Evolutionary conservation across 202 grass and related monocot species (phyloP), one percentile per base, ranked within the genome.

Genomic region (Carex arenaria): DNA sequence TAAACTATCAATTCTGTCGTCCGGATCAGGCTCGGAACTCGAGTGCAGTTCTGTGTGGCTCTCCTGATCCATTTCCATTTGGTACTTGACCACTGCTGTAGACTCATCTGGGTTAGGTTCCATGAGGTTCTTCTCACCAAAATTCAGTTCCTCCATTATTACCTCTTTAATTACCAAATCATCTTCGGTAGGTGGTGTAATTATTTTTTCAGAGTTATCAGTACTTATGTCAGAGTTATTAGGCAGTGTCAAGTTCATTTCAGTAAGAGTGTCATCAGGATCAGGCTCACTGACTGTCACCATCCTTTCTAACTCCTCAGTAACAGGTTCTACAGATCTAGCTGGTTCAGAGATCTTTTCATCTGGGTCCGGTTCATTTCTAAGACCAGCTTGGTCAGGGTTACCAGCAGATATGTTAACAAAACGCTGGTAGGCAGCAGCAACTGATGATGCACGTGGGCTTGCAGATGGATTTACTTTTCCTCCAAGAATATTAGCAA

Each of bases 391-490:
- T 85, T 82, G 79, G 10, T 72, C 87, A 59, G 75, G 51, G 61
- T 86, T 62, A 45, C 10, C 20, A 38, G 49, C 54, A 64, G 85
- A 83, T 87, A 84, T 69, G 83, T 85, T 80, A 68, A 89, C 63
- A 11, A 90, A 87, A 62, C 93, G 93, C 28, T 64, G 75, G 85
- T 93, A 93, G 76, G 96, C 96, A 89, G 96, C 96, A 81, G 56
- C 69, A 38, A 87, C 89, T 15, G 91, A 92, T 83, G 89, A 98
- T 13, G 60, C 78, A 82, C 60, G 91, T 32, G 85, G 86, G 84
- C 40, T 90, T 68, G 77, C 88, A 15, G 85, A 84, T 43, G 85
- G 86, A 86, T 62, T 89, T 68, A 78, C 75, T 83, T 83, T 64
- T 87, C 93, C 93, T 49, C 93, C 96, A 76, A 95, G 86, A 81